Percentiles rank a stretch among this genome's conserved stretches.
Conservation (phyloP, 305 asterid genomes). For the Petunia hybrid region DNA sequence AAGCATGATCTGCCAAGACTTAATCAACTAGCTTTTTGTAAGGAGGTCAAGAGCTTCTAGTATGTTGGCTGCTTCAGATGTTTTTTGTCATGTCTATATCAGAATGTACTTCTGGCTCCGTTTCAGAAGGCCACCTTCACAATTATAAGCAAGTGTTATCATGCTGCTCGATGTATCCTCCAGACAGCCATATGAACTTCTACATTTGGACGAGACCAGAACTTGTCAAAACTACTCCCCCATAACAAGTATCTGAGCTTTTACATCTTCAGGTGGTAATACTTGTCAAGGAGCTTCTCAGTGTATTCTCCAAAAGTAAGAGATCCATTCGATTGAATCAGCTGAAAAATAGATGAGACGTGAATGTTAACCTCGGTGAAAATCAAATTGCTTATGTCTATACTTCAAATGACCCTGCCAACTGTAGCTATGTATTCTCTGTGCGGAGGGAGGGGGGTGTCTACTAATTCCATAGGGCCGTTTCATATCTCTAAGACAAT, state of each 20-base stretch:
- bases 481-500: background rate
- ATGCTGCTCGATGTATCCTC: background rate
- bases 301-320: conserved; percentile 88
- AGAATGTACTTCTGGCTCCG: background rate
- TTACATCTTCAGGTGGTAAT: conserved; percentile 65
- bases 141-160: background rate
- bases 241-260: conserved; percentile 16
- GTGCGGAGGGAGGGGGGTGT: background rate
- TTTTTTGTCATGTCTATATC: background rate
- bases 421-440: background rate
- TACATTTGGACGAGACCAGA: background rate
- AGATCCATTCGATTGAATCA: conserved; percentile 59
- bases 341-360: conserved; percentile 43
- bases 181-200: background rate
- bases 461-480: background rate
- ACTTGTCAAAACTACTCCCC: background rate
- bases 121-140: background rate
- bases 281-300: conserved; percentile 85
- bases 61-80: background rate
- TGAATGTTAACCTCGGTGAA: background rate
- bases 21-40: conserved; percentile 5
- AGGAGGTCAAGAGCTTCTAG: background rate
- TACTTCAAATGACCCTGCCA: background rate
- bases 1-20: background rate
- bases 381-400: background rate